Base-by-base conservation (phyloP, 1,284 basidiomycete genomes). In the Veloporphyrellus conicus region DNA sequence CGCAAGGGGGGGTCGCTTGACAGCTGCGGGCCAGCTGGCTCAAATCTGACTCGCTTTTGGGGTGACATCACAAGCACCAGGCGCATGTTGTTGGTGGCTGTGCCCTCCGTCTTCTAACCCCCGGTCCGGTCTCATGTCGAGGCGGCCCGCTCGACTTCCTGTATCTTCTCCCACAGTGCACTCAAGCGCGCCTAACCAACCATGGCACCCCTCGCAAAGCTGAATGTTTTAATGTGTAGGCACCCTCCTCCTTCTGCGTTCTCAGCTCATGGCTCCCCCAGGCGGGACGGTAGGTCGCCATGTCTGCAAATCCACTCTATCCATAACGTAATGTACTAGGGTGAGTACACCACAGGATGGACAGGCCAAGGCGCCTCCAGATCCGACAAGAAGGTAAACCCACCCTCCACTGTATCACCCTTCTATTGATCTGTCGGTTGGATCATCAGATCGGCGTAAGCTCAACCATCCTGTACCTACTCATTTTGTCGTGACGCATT, bases 281-380 rank as follows among this genome's bases (percentile, higher is more conserved):
- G 84, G 84, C 63, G 84, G 84, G 58, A 83, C 84, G 52, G 81
- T 81, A 63, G 59, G 75, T 66, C 23, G 19, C 34, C 27, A 34
- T 18, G 11, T 35, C 23, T 23, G 25, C 12, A 18, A n/a, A n/a
- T 20, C 12, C 28, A 22, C 10, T 6, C 27, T n/a, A 39, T 36
- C 44, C 3, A 34, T 36, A 16, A 37, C 34, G 4, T 28, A 23
- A 43, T 19, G 16, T 15, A n/a, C n/a, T n/a, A 86, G 84, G 88
- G 88, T 41, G 87, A 93, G 73, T 94, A 95, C 69, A 95, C 93
- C 49, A 95, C 93, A 44, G 93, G 93, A 64, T 94, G 90, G 84
- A 92, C 90, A 5, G 84, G 82, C 15, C 80, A 84, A 29, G 90
- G 91, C n/a, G 87, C 88, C 37, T 93, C 91, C 18, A 92, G 87